phyloP scores from a whole-genome alignment of 2,329 filamentous ascomycete genomes.

The Talaromyces pinophilus region DNA sequence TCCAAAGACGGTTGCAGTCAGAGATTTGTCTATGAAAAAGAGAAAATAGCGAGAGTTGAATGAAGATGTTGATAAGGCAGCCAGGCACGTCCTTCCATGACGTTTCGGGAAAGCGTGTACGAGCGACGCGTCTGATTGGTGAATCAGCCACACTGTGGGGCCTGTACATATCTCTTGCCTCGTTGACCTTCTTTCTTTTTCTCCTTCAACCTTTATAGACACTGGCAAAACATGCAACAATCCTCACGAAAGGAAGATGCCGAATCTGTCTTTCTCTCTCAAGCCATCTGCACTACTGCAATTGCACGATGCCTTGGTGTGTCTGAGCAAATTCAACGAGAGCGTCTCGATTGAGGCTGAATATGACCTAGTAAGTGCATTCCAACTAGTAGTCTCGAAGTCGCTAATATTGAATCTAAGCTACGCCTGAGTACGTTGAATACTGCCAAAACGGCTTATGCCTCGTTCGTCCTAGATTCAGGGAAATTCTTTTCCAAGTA shows the following conservation, averaged over 20 bases:
- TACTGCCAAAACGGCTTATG: constrained; percentile 64
- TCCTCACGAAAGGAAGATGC: constrained; percentile 32
- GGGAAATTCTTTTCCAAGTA: constrained; percentile 60
- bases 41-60: neutral
- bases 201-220: neutral
- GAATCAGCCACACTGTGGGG: neutral
- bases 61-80: constrained; percentile 3
- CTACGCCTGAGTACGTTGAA: constrained; percentile 64
- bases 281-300: constrained; percentile 57
- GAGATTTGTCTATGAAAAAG: neutral
- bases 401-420: constrained; percentile 36
- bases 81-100: constrained; percentile 1
- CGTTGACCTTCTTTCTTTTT: neutral
- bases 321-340: constrained; percentile 65
- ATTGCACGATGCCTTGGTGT: constrained; percentile 61
- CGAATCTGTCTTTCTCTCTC: constrained; percentile 54
- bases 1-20: neutral
- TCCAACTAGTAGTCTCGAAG: neutral
- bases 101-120: constrained; percentile 15
- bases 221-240: neutral
- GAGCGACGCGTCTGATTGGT: constrained; percentile 22
- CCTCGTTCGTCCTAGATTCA: constrained; percentile 58
- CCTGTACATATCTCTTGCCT: constrained; percentile 2
- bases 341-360: constrained; percentile 63
- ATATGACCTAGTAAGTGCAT: constrained; percentile 53